phyloP scores from a whole-genome alignment of 345 rosid genomes.

The Clarkia xantiana region DNA sequence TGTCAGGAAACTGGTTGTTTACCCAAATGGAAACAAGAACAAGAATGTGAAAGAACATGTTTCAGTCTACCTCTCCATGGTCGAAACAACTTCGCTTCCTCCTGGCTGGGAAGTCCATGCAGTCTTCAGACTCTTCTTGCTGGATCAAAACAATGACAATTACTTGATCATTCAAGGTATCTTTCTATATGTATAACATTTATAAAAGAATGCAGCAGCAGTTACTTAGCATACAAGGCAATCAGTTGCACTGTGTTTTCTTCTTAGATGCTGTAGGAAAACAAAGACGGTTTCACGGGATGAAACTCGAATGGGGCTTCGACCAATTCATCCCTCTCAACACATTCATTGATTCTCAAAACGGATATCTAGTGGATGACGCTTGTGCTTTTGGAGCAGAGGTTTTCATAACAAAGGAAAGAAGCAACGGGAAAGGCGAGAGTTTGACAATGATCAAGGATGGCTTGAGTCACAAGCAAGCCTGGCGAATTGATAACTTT shows the following conservation, averaged over 20 bases:
- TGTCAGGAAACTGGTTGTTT: conserved; percentile 41
- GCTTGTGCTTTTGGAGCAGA: conserved; percentile 29
- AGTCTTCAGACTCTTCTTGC: conserved; percentile 31
- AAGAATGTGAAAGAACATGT: conserved; percentile 35
- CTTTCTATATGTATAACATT: not conserved
- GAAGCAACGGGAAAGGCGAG: conserved; percentile 20
- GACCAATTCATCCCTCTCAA: conserved; percentile 18
- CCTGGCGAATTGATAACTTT: conserved; percentile 28
- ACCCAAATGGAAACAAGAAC: conserved; percentile 54
- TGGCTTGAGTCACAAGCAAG: conserved; percentile 2
- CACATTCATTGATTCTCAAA: conserved; percentile 11
- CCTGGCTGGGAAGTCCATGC: conserved; percentile 41
- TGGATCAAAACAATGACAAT: conserved; percentile 25
- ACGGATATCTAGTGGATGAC: conserved; percentile 28
- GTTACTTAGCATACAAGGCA: not conserved
- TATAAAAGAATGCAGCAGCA: not conserved
- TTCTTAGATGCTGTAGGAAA: conserved; percentile 17
- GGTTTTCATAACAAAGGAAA: conserved; percentile 25
- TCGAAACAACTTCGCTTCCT: conserved; percentile 23
- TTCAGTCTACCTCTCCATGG: conserved; percentile 39
- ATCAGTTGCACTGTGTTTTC: not conserved
- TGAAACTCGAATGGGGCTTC: conserved; percentile 28
- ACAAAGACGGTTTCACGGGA: conserved; percentile 21
- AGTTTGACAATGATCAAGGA: conserved; percentile 15
- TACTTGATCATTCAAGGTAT: conserved; percentile 26